Evolutionary conservation across 257 asterid genomes (phyloP), one percentile per base, ranked within the genome.

Genomic region (Primulina tabacum): DNA sequence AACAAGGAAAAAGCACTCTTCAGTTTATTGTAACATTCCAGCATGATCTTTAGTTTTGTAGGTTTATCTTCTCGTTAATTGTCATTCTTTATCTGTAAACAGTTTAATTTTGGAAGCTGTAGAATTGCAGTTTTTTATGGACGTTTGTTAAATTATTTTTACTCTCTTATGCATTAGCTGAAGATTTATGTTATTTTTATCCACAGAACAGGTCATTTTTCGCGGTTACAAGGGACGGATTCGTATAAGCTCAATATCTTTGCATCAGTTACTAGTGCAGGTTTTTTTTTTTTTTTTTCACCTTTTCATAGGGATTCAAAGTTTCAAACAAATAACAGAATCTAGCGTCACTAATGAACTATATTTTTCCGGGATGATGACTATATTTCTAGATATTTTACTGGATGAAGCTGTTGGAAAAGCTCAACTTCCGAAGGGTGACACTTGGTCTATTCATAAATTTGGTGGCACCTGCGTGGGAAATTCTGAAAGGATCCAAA

Each of bases 401-500:
- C 75, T 82, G 76, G 88, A 85, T 71, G 92, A 81, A 67, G 82
- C 84, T 34, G 83, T 82, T 21, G 88, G 79, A 71, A 78, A 75
- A 66, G 79, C 71, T 75, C 84, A 83, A 68, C 83, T 89, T 65
- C 97, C 95, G 0, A 83, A 81, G 87, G 99, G 96, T 29, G 92
- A 85, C 69, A 81, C 87, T 70, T 94, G 99, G 99, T 82, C 97
- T 43, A 83, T 94, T 56, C 99, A 94, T 80, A 94, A 94, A 77
- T 94, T 94, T 81, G 99, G 99, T 6, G 97, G 97, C 38, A 94
- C 99, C 30, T 94, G 99, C 67, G 96, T 94, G 37, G 99, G 99
- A 71, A 85, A 82, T 78, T 83, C 97, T 29, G 96, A 94, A 65
- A 82, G 99, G 78, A 89, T 94, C 65, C 80, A 71, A 59, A 91